Base-by-base conservation (phyloP, 805 yeast genomes). In the Diddensiella santjacobensis region DNA sequence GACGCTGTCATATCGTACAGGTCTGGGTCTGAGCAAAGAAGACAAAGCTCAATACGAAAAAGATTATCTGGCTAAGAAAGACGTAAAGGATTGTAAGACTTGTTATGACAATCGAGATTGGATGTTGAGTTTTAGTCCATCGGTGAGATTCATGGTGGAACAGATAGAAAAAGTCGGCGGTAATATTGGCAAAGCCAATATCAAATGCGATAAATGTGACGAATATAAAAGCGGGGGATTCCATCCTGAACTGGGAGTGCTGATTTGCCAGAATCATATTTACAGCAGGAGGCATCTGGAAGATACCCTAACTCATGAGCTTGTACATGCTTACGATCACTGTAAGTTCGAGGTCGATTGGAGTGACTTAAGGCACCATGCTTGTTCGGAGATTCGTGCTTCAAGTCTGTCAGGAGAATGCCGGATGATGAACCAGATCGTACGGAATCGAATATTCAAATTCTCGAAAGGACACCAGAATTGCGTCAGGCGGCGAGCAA, bases 341-440 rank as follows among this genome's bases (percentile, higher is more conserved):
- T 71, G 87, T 55, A 84, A 88, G 65, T 93, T 93, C 72, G 72
- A 87, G 47, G 89, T 93, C 2, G 87, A 93, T 65, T 85, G 96
- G 84, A 61, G 75, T 48, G 80, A 91, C 65, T 70, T 93, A 61
- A 79, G 80, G 60, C 99, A 93, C 62, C 98, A 91, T 63, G 99
- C 99, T 0, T 93, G 99, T 65, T 83, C 97, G 0, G 99, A 93
- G 53, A 87, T 93, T 44, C 74, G 99, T 51, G 99, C 99, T 0
- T 83, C 95, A 8, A 83, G 88, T 56, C 72, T 93, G 19, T 84
- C 95, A 62, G 99, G 99, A 4, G 99, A 93, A 63, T 93, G 99
- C 68, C 77, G 98, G 23, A 80, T 91, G 58, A 78, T 83, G 79
- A 86, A 85, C 58, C 96, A 93, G 65, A 82, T 89, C 58, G 71